Evolutionary conservation across 805 yeast genomes (phyloP), one percentile per base, ranked within the genome.

Genomic region (Hanseniaspora vineae): DNA sequence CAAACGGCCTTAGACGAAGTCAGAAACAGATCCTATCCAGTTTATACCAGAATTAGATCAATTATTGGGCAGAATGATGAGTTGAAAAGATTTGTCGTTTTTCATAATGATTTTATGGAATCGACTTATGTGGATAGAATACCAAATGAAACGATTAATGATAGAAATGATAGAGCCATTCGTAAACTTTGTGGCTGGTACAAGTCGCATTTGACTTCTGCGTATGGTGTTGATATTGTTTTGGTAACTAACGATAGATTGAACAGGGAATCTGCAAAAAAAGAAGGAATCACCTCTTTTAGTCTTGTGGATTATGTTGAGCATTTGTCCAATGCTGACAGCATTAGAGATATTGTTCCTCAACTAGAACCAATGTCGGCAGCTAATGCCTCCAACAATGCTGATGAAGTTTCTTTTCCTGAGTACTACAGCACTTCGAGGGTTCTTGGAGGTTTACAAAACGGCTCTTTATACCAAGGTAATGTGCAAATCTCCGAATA

Each of bases 1-100:
- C 98, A 92, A 62, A 84, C 95, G 6, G 97, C 87, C 2, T 69
- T 92, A 35, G 97, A 94, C 55, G 97, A 92, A 64, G 96, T 90
- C 10, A 77, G 86, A 53, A 87, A 87, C 60, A 73, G 81, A 58
- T 85, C 95, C 45, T 77, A 80, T 58, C 96, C 98, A 3, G 80
- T 90, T 17, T 92, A 89, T 62, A 79, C 84, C 57, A 74, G 98
- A 60, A 65, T 90, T 44, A 74, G 97, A 57, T 76, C 84, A 2
- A 67, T 92, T 17, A 79, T 85, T 31, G 81, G 84, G 55, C 72
- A 69, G 39, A 45, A 46, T 23, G 50, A 45, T n/a, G 35, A 42
- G 4, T 32, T 42, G 14, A 92, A 92, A 64, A 71, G 97, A 51
- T 86, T 88, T 58, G 77, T 84, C 35, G 92, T 92, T 2, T 92